phyloP scores from a whole-genome alignment of 73 alveolate genomes.

The Effrenium voratum region DNA sequence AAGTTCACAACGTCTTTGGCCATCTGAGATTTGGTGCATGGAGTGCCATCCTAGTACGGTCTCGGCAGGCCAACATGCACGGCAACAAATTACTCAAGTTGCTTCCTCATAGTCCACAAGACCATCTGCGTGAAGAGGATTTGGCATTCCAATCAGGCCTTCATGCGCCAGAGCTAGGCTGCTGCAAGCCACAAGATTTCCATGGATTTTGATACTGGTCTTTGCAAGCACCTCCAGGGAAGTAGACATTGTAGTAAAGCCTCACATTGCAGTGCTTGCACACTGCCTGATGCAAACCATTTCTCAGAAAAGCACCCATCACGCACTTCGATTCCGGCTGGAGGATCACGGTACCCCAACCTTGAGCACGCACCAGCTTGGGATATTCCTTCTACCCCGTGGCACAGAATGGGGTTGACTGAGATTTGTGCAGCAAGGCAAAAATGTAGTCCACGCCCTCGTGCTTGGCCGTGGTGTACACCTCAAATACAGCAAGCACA shows the following conservation, averaged over 20 bases:
- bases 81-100: neutral
- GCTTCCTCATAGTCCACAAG: conserved; percentile 70
- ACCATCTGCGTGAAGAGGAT: conserved; percentile 75
- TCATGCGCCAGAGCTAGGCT: neutral
- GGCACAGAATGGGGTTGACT: too few species aligned
- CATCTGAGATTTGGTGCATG: conserved; percentile 66
- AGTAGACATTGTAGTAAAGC: conserved; percentile 63
- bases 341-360: conserved; percentile 63
- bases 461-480: conserved; percentile 91
- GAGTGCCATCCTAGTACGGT: conserved; percentile 57
- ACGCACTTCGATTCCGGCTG: conserved; percentile 79
- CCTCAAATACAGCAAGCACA: neutral
- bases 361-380: too few species aligned
- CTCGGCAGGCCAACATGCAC: neutral
- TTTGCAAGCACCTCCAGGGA: conserved; percentile 27
- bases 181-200: neutral
- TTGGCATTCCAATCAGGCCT: conserved; percentile 85
- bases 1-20: conserved; percentile 75
- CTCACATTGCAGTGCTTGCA: neutral
- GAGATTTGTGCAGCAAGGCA: conserved; percentile 30
- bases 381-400: too few species aligned
- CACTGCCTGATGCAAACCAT: too few species aligned
- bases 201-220: neutral
- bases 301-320: conserved; percentile 17
- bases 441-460: conserved; percentile 93